Base-by-base conservation (phyloP, 176 grass and related monocot species). In the Oryza meyeriana region DNA sequence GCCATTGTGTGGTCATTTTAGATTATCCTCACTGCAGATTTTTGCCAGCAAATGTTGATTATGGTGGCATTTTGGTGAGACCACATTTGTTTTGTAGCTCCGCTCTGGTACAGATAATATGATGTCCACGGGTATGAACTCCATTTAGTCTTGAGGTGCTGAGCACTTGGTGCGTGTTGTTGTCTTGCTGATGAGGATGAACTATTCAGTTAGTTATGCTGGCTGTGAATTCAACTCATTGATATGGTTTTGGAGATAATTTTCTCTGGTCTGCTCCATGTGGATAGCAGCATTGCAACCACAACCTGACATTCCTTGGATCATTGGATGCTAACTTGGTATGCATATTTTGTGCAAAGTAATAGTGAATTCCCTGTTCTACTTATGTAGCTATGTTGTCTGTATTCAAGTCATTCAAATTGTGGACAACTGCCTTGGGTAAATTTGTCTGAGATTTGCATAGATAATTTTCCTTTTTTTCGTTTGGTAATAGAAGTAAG, bases 291-390 rank as follows among this genome's bases (percentile, higher is more conserved):
- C 12, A 47, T 22, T 45, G 69, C 77, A 80, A 70, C 81, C 12
- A 80, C 36, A 36, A 16, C 61, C 66, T 81, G 13, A 1, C 44
- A 74, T 66, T 36, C 77, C 40, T 65, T 11, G 12, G 52, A 34
- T 66, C 71, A n/a, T 71, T 69, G 64, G 33, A 85, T 40, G 59
- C 77, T 77, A 76, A 83, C 70, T 71, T 4, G 83, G 72, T 86
- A 86, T 61, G 78, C 25, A 71, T 77, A n/a, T 80, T 86, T 55
- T 72, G 72, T 72, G 70, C 69, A 8, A 67, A 75, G 81, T 80
- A 44, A 61, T 63, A 72, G 13, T 34, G 40, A 78, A 61, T 10
- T 81, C 12, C 77, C 1, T 81, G 18, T 62, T 72, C 28, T 48
- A 70, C 11, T 63, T 68, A 12, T 76, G 76, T 39, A 66, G 13